Evolutionary conservation across 441 rosid genomes (phyloP).

Genomic region (Capsella rubella): DNA sequence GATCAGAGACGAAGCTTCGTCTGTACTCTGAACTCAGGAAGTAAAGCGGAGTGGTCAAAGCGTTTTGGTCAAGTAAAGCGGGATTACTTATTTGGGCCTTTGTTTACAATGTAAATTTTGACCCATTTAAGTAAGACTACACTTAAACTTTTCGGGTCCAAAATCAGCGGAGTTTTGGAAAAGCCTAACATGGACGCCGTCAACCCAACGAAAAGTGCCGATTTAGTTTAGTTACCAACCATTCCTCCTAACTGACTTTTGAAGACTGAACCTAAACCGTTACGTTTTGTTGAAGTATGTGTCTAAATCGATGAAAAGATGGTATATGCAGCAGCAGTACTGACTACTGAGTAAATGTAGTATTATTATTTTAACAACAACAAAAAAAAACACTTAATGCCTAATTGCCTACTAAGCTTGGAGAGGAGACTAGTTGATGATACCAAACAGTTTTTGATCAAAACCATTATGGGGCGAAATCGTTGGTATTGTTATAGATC

Average conservation of each 20-base stretch:
- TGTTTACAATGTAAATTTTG: background rate
- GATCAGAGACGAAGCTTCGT: background rate
- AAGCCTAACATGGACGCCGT: background rate
- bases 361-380: too few relatives aligned
- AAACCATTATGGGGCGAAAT: too few relatives aligned
- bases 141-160: background rate
- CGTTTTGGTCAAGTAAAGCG: background rate
- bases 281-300: too few relatives aligned
- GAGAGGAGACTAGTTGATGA: too few relatives aligned
- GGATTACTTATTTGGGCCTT: background rate
- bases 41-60: constrained; percentile 1
- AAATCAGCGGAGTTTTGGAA: background rate
- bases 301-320: too few relatives aligned
- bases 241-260: background rate
- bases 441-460: too few relatives aligned
- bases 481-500: too few relatives aligned
- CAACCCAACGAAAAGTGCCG: background rate
- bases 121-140: background rate
- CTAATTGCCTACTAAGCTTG: too few relatives aligned
- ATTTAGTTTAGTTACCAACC: too few relatives aligned
- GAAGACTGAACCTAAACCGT: background rate
- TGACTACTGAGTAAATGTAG: too few relatives aligned
- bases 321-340: too few relatives aligned
- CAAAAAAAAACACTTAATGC: too few relatives aligned
- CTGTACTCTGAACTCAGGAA: background rate